Conservation (phyloP, 2,329 filamentous ascomycete species). For the Arthroderma uncinatum region DNA sequence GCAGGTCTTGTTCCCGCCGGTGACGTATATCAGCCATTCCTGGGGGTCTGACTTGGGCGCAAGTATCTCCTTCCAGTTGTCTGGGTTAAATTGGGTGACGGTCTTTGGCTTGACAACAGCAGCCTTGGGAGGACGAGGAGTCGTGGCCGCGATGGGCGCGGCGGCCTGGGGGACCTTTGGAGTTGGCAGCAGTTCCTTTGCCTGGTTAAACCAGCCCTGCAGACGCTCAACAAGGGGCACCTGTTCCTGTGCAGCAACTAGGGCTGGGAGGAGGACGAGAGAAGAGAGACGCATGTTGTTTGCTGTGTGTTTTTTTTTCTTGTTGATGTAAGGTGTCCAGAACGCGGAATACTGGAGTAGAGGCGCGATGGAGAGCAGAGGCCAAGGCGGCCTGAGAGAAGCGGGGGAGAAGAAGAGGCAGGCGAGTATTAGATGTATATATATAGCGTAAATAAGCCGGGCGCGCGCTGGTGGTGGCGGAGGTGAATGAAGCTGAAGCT, state of each 20-base stretch:
- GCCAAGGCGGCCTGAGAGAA: background rate
- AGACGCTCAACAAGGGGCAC: slow-evolving; percentile 40
- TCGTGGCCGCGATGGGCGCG: slow-evolving; percentile 30
- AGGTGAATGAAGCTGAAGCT: background rate
- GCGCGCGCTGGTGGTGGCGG: background rate
- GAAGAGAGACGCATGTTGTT: slow-evolving; percentile 19
- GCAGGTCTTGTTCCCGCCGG: slow-evolving; percentile 55
- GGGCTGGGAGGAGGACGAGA: slow-evolving; percentile 61
- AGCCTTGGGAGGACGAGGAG: slow-evolving; percentile 34
- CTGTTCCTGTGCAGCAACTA: slow-evolving; percentile 51
- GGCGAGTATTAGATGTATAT: background rate
- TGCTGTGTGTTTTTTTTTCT: background rate
- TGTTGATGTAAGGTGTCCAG: background rate
- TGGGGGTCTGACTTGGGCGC: slow-evolving; percentile 29
- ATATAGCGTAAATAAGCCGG: background rate
- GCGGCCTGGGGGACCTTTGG: slow-evolving; percentile 28
- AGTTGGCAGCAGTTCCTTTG: slow-evolving; percentile 45
- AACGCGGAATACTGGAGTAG: background rate
- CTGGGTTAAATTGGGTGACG: slow-evolving; percentile 43
- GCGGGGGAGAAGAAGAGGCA: background rate
- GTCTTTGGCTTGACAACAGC: slow-evolving; percentile 34
- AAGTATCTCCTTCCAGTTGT: slow-evolving; percentile 48
- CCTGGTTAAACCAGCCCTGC: slow-evolving; percentile 40
- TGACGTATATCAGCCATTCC: slow-evolving; percentile 51
- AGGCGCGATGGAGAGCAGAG: no score